Evolutionary conservation across 2,329 filamentous ascomycete genomes (phyloP), one percentile per base, ranked within the genome.

Genomic region (Aspergillus intermedius): DNA sequence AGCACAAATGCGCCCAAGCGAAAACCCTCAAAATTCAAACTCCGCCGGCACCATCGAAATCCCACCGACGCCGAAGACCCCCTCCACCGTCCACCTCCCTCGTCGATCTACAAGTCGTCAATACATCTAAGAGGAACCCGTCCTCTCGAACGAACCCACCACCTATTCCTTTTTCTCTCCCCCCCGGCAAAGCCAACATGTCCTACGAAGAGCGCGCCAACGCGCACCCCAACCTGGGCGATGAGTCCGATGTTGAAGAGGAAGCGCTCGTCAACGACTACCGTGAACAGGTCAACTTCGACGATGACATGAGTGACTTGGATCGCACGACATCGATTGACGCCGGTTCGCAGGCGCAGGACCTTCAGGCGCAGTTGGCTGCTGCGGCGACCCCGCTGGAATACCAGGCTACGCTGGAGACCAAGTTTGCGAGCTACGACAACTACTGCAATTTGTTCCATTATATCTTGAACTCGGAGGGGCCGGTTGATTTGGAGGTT

Each of bases 401-500:
- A 70, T 97, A 95, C 73, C 90, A 93, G 66, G 93, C 93, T 43
- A 88, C 91, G 30, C 81, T 98, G 49, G 93, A 97, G 74, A 88
- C 88, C 71, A 97, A 97, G 77, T 96, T 97, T 77, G 86, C 89
- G 72, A 96, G 91, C 77, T 98, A 98, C 79, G 93, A 98, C 77
- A 88, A 89, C 70, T 98, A 98, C 81, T 98, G 93, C 84, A 95
- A 88, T 74, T 78, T 98, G 62, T 98, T 98, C 78, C 93, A 98
- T 77, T 97, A 89, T 75, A 96, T 98, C 71, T 79, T 98, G 68
- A 98, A 98, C 81, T 97, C 91, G 45, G 93, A 97, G 60, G 93
- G 93, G n/a, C 93, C 93, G 13, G 91, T 98, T 52, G 93, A 98
- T 68, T 79, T 98, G 60, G 93, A 98, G 73, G 87, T 91, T 57